Evolutionary conservation across 805 yeast species (phyloP), one percentile per base, ranked within the genome.

Genomic region (Cyberlindnera veronae): DNA sequence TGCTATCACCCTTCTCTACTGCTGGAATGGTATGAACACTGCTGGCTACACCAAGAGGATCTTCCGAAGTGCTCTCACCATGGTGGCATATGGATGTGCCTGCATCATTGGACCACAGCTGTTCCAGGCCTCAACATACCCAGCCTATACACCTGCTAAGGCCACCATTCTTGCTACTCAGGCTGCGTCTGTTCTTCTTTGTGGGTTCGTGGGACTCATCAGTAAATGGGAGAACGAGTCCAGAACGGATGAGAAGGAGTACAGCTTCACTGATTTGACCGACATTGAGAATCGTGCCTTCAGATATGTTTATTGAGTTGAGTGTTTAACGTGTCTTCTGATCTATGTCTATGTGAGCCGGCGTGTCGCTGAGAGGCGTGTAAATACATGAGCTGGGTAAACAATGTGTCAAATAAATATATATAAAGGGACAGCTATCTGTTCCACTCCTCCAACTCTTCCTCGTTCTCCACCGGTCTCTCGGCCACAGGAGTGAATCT

Each of bases 401-500:
- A n/a, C n/a, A n/a, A n/a, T n/a, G n/a, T n/a, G n/a, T n/a, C n/a
- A n/a, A n/a, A n/a, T n/a, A n/a, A n/a, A n/a, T n/a, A n/a, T n/a
- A n/a, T n/a, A n/a, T n/a, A n/a, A n/a, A n/a, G n/a, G n/a, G n/a
- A n/a, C n/a, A n/a, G n/a, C n/a, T 36, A 44, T 44, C 41, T 44
- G 39, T 53, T 51, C 31, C 46, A 34, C 44, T 54, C 51, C 39
- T 66, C 53, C 17, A 53, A 32, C 24, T 69, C 74, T 19, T 61
- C 60, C 35, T 76, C 74, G 45, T 62, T 67, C 31, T 74, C 71
- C 15, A 66, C 73, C 2, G 93, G 91, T 57, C 82, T 69, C 60
- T 84, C 91, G 15, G 81, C 90, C 52, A 76, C 74, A 3, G 84
- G 80, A 14, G 89, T 82, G 43, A 84, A 74, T 61, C 91, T 74